Base-by-base conservation (phyloP, 2,329 filamentous ascomycete species). In the Dryadomyces quercus-mongolicae region DNA sequence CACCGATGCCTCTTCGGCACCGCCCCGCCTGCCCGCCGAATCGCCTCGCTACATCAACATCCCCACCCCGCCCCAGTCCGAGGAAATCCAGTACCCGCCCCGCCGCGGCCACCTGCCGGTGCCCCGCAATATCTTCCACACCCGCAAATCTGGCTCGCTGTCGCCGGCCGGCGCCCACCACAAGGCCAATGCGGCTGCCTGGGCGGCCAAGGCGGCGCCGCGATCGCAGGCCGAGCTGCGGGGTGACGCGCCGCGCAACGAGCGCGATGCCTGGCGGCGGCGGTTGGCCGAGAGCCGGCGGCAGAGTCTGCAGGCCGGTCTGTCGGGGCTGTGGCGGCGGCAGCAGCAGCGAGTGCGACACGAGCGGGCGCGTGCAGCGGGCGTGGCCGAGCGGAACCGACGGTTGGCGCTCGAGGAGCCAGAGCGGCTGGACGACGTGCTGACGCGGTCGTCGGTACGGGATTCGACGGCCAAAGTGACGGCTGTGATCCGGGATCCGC, bases 11-110 rank as follows among this genome's bases (percentile, higher is more conserved):
- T 60, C 31, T 69, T 60, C 55, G 5, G 18, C n/a, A 8, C 40
- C 42, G 70, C 54, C 78, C 77, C 63, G 70, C 71, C 58, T 91
- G 59, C 85, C 85, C 18, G 92, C 93, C 50, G 88, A 96, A 67
- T 95, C 90, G 40, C 92, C 93, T 49, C 79, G 80, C 60, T 97
- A 86, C 74, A 86, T 97, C 70, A 82, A 88, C 60, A 75, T 96
- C 54, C 92, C 91, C 49, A 76, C 77, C 61, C 79, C 86, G 50
- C 78, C 82, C n/a, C 89, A 95, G 67, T 81, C 84, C 51, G 76
- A 80, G 36, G 73, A 78, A 60, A 66, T 66, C 15, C 70, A 67
- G 57, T 70, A 64, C 2, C 64, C 68, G 2, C 68, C 69, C 10
- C 67, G 89, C 38, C 89, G 89, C 67, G 93, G 93, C 61, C 81